These are phyloP conservation scores for Thermoascus crustaceus DNA, from an alignment of 2,329 filamentous ascomycete genomes.

Conservation along the genomic window DNA sequence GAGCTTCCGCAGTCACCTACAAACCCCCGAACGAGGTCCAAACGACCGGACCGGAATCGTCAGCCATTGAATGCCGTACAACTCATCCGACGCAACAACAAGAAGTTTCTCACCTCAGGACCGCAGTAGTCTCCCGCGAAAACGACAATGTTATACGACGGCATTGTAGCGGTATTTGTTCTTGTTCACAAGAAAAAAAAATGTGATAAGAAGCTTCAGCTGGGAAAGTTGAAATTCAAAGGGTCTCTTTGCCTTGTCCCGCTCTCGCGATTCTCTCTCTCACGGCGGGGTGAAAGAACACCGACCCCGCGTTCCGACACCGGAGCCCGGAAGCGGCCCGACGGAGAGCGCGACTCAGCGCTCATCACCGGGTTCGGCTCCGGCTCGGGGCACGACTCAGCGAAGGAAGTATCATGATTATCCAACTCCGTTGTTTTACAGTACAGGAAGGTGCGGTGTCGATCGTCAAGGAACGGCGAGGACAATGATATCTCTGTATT, in stretches of 20 bases:
- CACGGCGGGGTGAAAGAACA: slow-evolving; percentile 12
- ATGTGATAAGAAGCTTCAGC: slow-evolving; percentile 12
- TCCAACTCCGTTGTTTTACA: no score
- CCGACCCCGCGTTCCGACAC: slow-evolving; percentile 20
- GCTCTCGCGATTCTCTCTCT: no score
- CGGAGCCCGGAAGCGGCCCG: slow-evolving; percentile 11
- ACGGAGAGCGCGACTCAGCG: no score
- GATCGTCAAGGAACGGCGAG: no score
- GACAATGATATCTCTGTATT: no score
- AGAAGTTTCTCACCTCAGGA: slow-evolving; percentile 65
- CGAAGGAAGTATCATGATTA: no score
- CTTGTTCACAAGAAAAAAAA: slow-evolving; percentile 4
- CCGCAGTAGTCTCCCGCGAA: slow-evolving; percentile 79
- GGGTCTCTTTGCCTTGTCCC: slow-evolving; percentile 1
- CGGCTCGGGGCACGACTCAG: no score
- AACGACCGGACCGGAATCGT: no score
- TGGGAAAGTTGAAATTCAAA: slow-evolving; percentile 6
- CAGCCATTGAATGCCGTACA: slow-evolving; percentile 6
- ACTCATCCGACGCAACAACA: slow-evolving; percentile 6
- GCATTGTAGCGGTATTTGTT: slow-evolving; percentile 43
- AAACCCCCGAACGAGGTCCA: no score
- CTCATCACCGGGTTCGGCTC: no score
- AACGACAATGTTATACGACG: slow-evolving; percentile 68
- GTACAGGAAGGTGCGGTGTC: no score
- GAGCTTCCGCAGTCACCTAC: slow-evolving; percentile 71